Percentiles rank a stretch among this genome's conserved stretches.
Evolutionary conservation across 345 rosid genomes (phyloP).

Genomic region (Citrus reticulata): DNA sequence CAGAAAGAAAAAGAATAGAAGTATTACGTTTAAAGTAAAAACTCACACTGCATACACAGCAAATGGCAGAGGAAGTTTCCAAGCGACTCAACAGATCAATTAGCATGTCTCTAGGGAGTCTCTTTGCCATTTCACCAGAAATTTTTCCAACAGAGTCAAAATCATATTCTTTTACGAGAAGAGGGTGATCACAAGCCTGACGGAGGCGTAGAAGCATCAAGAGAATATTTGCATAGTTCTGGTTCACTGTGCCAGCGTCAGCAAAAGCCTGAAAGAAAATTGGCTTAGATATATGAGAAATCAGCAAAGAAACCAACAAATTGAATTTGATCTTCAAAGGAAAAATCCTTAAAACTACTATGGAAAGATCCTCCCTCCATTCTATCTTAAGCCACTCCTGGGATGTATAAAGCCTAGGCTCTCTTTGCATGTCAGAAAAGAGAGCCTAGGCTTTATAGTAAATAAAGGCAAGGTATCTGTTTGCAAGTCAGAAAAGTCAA

Average conservation of each 20-base stretch:
- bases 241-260: conserved; percentile 88
- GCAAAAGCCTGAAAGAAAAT: conserved; percentile 66
- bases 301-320: conserved; percentile 8
- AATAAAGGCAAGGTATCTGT: not conserved
- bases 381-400: not conserved
- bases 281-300: conserved; percentile 1
- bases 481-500: not conserved
- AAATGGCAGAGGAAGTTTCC: conserved; percentile 59
- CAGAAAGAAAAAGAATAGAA: not conserved
- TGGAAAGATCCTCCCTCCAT: not conserved
- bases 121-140: conserved; percentile 65
- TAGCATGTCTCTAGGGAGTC: conserved; percentile 50
- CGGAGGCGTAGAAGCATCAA: conserved; percentile 95
- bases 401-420: not conserved
- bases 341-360: not conserved
- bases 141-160: conserved; percentile 59
- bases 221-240: conserved; percentile 95
- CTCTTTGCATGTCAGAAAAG: not conserved
- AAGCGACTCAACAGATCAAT: conserved; percentile 42
- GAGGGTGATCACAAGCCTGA: conserved; percentile 96
- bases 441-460: no score
- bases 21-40: not conserved
- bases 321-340: conserved; percentile 6
- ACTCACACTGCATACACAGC: conserved; percentile 70
- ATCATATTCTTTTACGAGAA: conserved; percentile 59